phyloP scores from a whole-genome alignment of 495 filamentous ascomycete species.

The Penicillium canariense region DNA sequence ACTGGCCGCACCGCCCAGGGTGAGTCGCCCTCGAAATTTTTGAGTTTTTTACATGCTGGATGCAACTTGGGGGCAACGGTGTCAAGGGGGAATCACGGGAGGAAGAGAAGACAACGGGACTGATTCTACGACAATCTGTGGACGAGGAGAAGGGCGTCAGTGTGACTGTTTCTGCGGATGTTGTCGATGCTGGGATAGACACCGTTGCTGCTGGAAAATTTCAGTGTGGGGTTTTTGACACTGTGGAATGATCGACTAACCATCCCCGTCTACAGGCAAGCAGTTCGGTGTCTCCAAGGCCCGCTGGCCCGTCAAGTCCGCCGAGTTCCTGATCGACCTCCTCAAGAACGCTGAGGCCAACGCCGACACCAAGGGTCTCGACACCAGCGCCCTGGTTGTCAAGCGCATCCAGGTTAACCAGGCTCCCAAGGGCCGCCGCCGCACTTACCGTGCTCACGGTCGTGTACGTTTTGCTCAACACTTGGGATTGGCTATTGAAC shows the following conservation, averaged over 20 bases:
- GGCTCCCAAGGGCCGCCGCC: constrained; percentile 94
- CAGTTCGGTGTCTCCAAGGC: constrained; percentile 95
- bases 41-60: constrained; percentile 12
- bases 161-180: not conserved
- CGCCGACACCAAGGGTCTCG: constrained; percentile 97
- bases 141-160: not conserved
- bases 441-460: constrained; percentile 99
- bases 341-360: constrained; percentile 99
- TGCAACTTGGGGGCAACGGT: constrained; percentile 14
- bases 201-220: constrained; percentile 24
- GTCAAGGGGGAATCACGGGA: constrained; percentile 7
- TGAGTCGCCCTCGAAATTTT: constrained; percentile 53
- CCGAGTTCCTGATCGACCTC: constrained; percentile 93
- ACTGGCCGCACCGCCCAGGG: constrained; percentile 94
- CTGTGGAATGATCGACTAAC: constrained; percentile 22
- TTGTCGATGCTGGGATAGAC: constrained; percentile 8
- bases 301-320: constrained; percentile 98
- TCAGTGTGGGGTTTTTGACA: constrained; percentile 12
- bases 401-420: constrained; percentile 99
- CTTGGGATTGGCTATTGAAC: not conserved
- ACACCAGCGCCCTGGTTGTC: constrained; percentile 92
- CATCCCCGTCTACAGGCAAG: constrained; percentile 68
- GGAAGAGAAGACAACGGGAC: not conserved
- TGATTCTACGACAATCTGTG: constrained; percentile 2
- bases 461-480: constrained; percentile 71